Evolutionary conservation across 2,329 filamentous ascomycete species (phyloP), one percentile per base, ranked within the genome.

Genomic region (Arthrocladium fulminans): DNA sequence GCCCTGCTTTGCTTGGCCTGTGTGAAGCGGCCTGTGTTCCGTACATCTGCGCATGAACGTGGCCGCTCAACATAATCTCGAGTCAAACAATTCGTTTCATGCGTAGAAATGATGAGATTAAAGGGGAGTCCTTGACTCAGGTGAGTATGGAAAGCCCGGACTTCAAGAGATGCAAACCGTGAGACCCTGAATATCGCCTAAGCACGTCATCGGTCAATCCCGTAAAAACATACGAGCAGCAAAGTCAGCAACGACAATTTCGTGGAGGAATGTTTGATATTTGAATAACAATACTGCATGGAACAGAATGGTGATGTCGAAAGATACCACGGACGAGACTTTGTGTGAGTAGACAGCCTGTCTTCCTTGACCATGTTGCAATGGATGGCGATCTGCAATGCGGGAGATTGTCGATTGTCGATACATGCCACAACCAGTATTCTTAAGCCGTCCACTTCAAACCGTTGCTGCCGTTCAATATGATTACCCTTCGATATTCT

Each of bases 341-440:
- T 39, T 39, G 37, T 8, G 37, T 13, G 12, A 20, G n/a, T 41
- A 13, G 39, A 41, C 39, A 40, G 37, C 39, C n/a, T 24, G 39
- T 13, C 39, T 41, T 23, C 17, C 13, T n/a, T 15, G 32, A 41
- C 41, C 13, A 25, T 34, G 24, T 19, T 17, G 24, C 24, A 44
- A 30, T n/a, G 6, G 25, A 44, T 2, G 3, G 27, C 24, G 42
- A 45, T 45, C 42, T 45, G 30, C 42, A 35, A 7, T 2, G 42
- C 42, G 19, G 42, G 42, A 45, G 24, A 35, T 35, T 35, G 17
- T n/a, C 15, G 8, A 19, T 35, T 35, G 42, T 45, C 42, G 42
- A 45, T 45, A 35, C 42, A 34, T 45, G 17, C 42, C 42, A 17
- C 20, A 45, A 45, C n/a, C 22, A 22, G 42, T 35, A 20, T 3